Evolutionary conservation across 257 asterid genomes (phyloP).

Genomic region (Salvia splendens): DNA sequence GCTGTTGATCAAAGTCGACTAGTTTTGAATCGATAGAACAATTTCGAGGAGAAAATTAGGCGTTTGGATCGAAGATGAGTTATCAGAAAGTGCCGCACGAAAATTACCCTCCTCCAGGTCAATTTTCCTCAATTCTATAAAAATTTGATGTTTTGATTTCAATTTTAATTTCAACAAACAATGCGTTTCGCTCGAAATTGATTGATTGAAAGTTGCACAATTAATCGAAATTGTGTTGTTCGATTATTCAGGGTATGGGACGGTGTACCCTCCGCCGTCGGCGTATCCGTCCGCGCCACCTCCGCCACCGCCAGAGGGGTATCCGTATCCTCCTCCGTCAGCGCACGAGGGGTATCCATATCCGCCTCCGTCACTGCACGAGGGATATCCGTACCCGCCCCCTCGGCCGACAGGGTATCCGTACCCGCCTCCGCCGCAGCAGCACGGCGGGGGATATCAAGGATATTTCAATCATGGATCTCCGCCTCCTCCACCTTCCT

Average conservation of each 20-base stretch:
- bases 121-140: constrained; percentile 18
- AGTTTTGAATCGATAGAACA: not conserved
- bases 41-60: constrained; percentile 19
- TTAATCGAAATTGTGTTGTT: constrained; percentile 22
- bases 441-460: constrained; percentile 57
- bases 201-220: not conserved
- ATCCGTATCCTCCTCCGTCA: constrained; percentile 37
- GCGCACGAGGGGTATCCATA: constrained; percentile 47
- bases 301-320: constrained; percentile 48
- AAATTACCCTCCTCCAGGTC: constrained; percentile 51
- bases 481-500: constrained; percentile 46
- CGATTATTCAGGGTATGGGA: constrained; percentile 46
- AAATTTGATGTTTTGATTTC: not conserved
- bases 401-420: constrained; percentile 39
- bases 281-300: constrained; percentile 64
- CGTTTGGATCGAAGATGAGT: constrained; percentile 38
- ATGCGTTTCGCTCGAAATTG: not conserved
- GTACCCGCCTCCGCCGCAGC: too few species aligned
- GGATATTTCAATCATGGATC: constrained; percentile 60
- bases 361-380: not conserved
- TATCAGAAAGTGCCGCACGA: constrained; percentile 45
- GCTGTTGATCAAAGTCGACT: not conserved
- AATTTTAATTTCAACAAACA: not conserved
- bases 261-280: constrained; percentile 59
- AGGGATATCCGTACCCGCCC: constrained; percentile 38